These are phyloP conservation scores for Coleophoma eucalyptorum DNA, from an alignment of 2,329 filamentous ascomycete species.

Conservation along the genomic window DNA sequence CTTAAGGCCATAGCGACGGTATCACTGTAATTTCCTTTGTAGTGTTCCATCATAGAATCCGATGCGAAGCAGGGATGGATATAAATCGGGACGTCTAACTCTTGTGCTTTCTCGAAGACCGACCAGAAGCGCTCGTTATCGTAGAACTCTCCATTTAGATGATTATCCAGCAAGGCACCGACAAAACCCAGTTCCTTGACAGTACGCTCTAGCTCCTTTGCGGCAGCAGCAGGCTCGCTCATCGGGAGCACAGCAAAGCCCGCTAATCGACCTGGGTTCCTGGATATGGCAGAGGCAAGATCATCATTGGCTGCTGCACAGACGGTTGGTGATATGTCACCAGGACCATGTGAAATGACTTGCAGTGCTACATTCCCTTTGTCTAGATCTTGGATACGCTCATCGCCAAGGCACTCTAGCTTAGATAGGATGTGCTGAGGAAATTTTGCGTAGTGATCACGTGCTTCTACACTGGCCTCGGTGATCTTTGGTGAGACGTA, in stretches of 20 bases:
- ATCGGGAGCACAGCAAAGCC: conserved; percentile 38
- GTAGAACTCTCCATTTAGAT: conserved; percentile 32
- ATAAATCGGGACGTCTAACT: conserved; percentile 38
- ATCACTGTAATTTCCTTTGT: conserved; percentile 26
- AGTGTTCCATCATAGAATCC: conserved; percentile 22
- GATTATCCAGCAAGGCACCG: conserved; percentile 41
- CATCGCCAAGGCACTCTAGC: conserved; percentile 12
- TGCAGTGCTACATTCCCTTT: conserved; percentile 19
- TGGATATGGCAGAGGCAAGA: conserved; percentile 22
- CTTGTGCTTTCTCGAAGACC: conserved; percentile 33
- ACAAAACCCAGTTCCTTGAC: conserved; percentile 39
- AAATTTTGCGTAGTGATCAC: conserved; percentile 19
- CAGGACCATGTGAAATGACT: conserved; percentile 26
- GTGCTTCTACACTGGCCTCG: background rate
- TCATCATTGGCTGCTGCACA: conserved; percentile 27
- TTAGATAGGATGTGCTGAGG: conserved; percentile 18
- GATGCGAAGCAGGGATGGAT: conserved; percentile 35
- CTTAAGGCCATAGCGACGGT: conserved; percentile 29
- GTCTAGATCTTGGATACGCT: conserved; percentile 23
- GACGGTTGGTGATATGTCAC: conserved; percentile 7
- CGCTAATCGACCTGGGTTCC: conserved; percentile 30
- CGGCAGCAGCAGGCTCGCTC: conserved; percentile 29
- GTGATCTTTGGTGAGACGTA: conserved; percentile 16
- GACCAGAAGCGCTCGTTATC: conserved; percentile 34
- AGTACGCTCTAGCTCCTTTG: conserved; percentile 29